phyloP scores from a whole-genome alignment of 805 yeast genomes.

The Yamadazyma kitorensis region DNA sequence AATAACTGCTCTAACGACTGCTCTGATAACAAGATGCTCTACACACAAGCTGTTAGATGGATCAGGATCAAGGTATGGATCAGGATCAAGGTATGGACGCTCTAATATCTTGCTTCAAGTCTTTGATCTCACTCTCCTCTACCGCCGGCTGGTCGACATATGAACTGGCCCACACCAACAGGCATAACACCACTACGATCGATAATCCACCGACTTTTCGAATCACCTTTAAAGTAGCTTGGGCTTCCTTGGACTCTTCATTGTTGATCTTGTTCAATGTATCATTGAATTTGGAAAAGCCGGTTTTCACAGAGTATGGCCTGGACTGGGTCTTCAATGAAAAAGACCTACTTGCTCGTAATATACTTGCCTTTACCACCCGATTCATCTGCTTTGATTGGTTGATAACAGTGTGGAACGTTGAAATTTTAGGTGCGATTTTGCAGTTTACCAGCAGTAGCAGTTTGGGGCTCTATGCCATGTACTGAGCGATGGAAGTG shows the following conservation, averaged over 20 bases:
- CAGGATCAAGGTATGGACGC: no score
- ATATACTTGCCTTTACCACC: no score
- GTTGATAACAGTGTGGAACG: no score
- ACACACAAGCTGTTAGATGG: no score
- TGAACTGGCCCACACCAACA: conserved; percentile 27
- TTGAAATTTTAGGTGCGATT: no score
- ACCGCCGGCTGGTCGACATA: conserved; percentile 12
- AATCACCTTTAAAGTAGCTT: conserved; percentile 22
- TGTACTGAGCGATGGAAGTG: conserved; percentile 1
- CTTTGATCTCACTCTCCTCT: conserved; percentile 6
- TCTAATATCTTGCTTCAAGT: conserved; percentile 24
- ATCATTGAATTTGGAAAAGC: conserved; percentile 20
- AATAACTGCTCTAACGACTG: no score
- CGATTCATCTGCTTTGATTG: no score
- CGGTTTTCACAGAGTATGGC: conserved; percentile 14
- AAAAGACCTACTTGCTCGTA: no score
- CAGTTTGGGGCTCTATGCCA: not conserved
- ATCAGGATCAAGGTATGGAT: no score
- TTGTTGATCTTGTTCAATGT: conserved; percentile 30
- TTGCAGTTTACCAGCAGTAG: no score
- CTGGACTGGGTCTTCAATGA: no score
- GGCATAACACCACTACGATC: conserved; percentile 23
- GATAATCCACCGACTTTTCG: conserved; percentile 26
- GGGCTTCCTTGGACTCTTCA: conserved; percentile 30
- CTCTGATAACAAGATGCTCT: no score